phyloP scores from a whole-genome alignment of 805 yeast species.

The Barnettozyma californica region DNA sequence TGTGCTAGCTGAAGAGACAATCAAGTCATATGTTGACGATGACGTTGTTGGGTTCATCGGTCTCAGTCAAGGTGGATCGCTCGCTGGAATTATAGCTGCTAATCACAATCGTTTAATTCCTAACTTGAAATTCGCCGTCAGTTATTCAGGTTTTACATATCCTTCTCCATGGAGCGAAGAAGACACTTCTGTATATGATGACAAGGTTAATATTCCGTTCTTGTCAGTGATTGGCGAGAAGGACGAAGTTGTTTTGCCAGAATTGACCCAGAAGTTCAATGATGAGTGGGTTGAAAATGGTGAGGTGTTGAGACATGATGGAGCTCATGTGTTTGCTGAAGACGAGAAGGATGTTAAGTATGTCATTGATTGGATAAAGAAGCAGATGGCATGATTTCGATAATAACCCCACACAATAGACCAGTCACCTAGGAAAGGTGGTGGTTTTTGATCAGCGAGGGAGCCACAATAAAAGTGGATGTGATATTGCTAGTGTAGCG shows the following conservation, averaged over 20 bases:
- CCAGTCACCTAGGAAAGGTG: no score
- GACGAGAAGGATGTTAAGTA: not conserved
- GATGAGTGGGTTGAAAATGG: not conserved
- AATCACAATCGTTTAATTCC: slow-evolving; percentile 22
- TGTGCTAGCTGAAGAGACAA: not conserved
- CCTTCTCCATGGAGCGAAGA: slow-evolving; percentile 4
- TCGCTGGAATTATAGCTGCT: slow-evolving; percentile 25
- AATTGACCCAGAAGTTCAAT: not conserved
- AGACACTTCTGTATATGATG: slow-evolving; percentile 4
- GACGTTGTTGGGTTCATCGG: slow-evolving; percentile 11
- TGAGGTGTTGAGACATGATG: not conserved
- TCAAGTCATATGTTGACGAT: slow-evolving; percentile 1
- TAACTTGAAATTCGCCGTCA: slow-evolving; percentile 58
- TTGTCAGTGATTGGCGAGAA: slow-evolving; percentile 4
- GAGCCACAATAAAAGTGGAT: no score
- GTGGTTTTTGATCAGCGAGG: no score
- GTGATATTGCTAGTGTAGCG: no score
- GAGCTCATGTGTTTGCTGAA: slow-evolving; percentile 6
- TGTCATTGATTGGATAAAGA: slow-evolving; percentile 2
- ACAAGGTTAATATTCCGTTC: slow-evolving; percentile 4
- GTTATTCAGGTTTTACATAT: slow-evolving; percentile 7
- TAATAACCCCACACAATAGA: no score
- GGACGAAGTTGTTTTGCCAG: slow-evolving; percentile 1
- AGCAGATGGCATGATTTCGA: not conserved
- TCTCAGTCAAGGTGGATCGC: slow-evolving; percentile 12